A percentile compares a stretch with the other conserved stretches of the same genome.
Conservation (phyloP, 2,329 filamentous ascomycete genomes). For the Ceratocystis colombiana region DNA sequence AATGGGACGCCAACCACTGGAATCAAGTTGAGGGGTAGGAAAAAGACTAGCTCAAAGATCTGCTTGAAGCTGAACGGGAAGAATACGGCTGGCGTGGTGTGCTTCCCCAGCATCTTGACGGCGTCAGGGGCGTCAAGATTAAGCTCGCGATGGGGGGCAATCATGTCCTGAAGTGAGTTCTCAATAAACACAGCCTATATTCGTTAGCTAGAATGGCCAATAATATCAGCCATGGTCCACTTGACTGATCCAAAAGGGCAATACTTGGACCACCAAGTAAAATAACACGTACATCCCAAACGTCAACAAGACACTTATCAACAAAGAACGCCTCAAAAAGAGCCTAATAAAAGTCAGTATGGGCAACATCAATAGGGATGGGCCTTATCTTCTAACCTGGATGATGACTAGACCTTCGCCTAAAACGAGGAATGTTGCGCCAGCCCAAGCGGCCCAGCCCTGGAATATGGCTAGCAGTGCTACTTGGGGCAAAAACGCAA, state of each 20-base stretch:
- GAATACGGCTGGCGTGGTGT: slow-evolving; percentile 65
- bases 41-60: slow-evolving; percentile 71
- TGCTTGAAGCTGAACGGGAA: slow-evolving; percentile 86
- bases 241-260: slow-evolving; percentile 22
- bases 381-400: slow-evolving; percentile 28
- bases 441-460: slow-evolving; percentile 77
- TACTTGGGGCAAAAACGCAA: slow-evolving; percentile 79
- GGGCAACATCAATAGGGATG: background rate
- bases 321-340: slow-evolving; percentile 75
- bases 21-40: slow-evolving; percentile 76
- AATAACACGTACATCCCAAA: slow-evolving; percentile 62
- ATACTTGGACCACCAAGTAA: background rate
- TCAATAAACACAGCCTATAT: slow-evolving; percentile 60
- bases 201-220: slow-evolving; percentile 14
- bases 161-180: slow-evolving; percentile 57
- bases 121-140: slow-evolving; percentile 59
- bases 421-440: slow-evolving; percentile 76
- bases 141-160: slow-evolving; percentile 55
- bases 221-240: background rate
- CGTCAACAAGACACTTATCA: slow-evolving; percentile 66
- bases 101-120: slow-evolving; percentile 72
- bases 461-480: slow-evolving; percentile 86
- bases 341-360: slow-evolving; percentile 29
- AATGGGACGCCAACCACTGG: slow-evolving; percentile 72
- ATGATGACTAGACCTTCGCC: slow-evolving; percentile 68